phyloP scores from a whole-genome alignment of 352 stramenopile genomes.

The Phytophthora colocasiae region DNA sequence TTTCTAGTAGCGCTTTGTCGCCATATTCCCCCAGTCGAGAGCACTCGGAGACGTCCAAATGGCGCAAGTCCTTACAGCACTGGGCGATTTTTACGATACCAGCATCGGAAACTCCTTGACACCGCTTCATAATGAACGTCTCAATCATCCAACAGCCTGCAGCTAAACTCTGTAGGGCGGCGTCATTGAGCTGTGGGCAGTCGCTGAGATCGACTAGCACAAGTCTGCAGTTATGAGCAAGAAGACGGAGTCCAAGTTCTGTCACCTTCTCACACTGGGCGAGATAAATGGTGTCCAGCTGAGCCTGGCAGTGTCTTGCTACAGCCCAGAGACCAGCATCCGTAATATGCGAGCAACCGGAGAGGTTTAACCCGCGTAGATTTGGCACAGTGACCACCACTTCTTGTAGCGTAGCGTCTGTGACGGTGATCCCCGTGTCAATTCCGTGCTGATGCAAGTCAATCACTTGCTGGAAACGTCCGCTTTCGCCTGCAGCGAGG shows the following conservation, averaged over 20 bases:
- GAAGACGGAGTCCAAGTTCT: constrained; percentile 87
- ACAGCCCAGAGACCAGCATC: constrained; percentile 91
- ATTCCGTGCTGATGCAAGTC: constrained; percentile 89
- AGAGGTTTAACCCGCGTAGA: constrained; percentile 72
- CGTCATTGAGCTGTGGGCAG: constrained; percentile 88
- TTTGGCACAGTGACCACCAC: constrained; percentile 77
- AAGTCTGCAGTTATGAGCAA: constrained; percentile 90
- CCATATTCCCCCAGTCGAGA: constrained; percentile 91
- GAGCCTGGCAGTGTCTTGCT: constrained; percentile 69
- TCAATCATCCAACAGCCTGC: constrained; percentile 89
- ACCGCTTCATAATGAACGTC: constrained; percentile 85
- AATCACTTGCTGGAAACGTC: constrained; percentile 74
- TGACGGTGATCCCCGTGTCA: constrained; percentile 87
- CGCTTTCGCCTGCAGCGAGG: constrained; percentile 71
- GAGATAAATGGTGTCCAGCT: constrained; percentile 82
- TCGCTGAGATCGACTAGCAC: constrained; percentile 85
- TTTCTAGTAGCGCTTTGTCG: constrained; percentile 91
- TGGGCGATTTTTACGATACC: constrained; percentile 90
- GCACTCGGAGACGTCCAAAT: constrained; percentile 90
- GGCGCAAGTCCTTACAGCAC: constrained; percentile 79
- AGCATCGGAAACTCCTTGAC: constrained; percentile 78
- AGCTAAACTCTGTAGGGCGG: constrained; percentile 84
- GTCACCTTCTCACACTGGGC: constrained; percentile 83
- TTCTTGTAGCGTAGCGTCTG: constrained; percentile 92
- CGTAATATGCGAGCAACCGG: constrained; percentile 77